phyloP scores from a whole-genome alignment of 768 basidiomycete genomes.

The Phanerodontia chrysosporium region DNA sequence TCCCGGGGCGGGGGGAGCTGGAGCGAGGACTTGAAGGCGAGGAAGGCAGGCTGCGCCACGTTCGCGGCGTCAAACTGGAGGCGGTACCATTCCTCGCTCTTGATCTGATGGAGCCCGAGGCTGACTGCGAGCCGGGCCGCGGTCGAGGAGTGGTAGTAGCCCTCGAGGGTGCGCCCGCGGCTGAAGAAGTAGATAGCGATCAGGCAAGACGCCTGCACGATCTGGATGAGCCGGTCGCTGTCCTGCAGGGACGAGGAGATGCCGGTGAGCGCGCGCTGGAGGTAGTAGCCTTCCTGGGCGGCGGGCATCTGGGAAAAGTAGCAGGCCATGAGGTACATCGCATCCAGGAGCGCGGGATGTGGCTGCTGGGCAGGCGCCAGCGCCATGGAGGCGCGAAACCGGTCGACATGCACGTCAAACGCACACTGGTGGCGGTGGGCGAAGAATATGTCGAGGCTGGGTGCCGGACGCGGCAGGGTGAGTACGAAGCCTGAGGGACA shows the following conservation, averaged over 20 bases:
- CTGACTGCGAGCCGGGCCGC: constrained; percentile 60
- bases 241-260: constrained; percentile 51
- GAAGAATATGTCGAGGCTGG: constrained; percentile 52
- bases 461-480: constrained; percentile 1
- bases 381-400: constrained; percentile 35
- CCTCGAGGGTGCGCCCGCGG: constrained; percentile 53
- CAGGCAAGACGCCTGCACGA: constrained; percentile 57
- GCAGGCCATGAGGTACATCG: constrained; percentile 58
- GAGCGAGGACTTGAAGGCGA: constrained; percentile 18
- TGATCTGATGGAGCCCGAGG: constrained; percentile 55
- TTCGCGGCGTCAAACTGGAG: constrained; percentile 6
- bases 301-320: constrained; percentile 44
- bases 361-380: constrained; percentile 29
- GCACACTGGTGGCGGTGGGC: constrained; percentile 55
- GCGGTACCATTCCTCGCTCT: constrained; percentile 24
- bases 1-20: constrained; percentile 33
- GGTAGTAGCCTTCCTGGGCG: constrained; percentile 44
- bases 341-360: constrained; percentile 57
- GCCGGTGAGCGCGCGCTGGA: constrained; percentile 44
- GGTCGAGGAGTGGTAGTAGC: constrained; percentile 55
- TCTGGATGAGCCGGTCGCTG: constrained; percentile 52
- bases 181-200: constrained; percentile 58
- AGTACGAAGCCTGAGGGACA: constrained; percentile 1
- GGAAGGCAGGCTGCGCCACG: constrained; percentile 7
- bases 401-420: constrained; percentile 46